Evolutionary conservation across 257 asterid genomes (phyloP), one percentile per base, ranked within the genome.

Genomic region (Plantago ovata): DNA sequence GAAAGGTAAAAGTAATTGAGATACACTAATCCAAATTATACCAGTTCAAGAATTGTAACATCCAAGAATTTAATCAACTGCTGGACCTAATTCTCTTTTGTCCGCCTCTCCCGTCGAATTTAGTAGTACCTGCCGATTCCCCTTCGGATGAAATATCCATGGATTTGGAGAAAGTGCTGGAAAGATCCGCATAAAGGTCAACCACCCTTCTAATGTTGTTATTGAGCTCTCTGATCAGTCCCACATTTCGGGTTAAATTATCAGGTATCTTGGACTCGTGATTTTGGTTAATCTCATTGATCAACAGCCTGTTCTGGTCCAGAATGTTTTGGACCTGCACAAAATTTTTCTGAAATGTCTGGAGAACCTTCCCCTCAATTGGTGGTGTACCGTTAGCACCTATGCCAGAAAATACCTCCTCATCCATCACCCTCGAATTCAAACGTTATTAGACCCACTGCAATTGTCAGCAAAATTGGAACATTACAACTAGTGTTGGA

Each of bases 211-310:
- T 70, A 36, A 79, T 73, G 70, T 79, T 79, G 76, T 62, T 79
- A 54, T 79, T 79, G 58, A 79, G 85, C 70, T 79, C 83, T 42
- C 80, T 67, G 58, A 79, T 79, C 15, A 79, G 52, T 38, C 86
- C 83, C 61, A 74, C 83, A 13, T 79, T 76, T 24, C 78, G 52
- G 2, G 72, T 32, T 46, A 79, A 54, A 23, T 79, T 76, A 42
- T 70, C 82, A 0, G 82, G 85, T 66, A 73, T 70, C 38, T 62
- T 79, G 3, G 82, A 75, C 59, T 75, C 82, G 5, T 79, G 82
- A 39, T 79, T 76, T 71, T 79, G 82, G 69, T 79, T 76, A 15
- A 79, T 79, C 82, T 79, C 74, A 0, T 51, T 67, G 64, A 79
- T 76, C 50, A 76, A 50, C 62, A 79, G 46, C 62, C 80, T 64